Evolutionary conservation across 345 rosid species (phyloP), one percentile per base, ranked within the genome.

Genomic region (Rhizophora apiculata): DNA sequence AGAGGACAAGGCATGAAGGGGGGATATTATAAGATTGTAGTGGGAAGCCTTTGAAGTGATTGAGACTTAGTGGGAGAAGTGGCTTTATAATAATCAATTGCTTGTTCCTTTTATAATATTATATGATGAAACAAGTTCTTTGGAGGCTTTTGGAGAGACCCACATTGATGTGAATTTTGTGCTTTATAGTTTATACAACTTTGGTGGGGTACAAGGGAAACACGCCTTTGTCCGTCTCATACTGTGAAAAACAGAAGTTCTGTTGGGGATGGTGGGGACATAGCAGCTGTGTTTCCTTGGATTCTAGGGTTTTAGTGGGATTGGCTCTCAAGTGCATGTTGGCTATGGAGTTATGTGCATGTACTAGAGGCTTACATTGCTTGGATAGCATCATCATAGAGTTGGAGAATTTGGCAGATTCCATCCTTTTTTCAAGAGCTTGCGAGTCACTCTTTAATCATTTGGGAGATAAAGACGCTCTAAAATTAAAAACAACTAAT

Each of bases 261-360:
- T 78, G 75, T 75, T 69, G 74, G 82, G 80, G 72, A 74, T 80
- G 76, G 80, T 79, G 90, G 96, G 88, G 77, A 64, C 76, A 82
- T 81, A 75, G 74, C 37, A 64, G 71, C 82, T 80, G 81, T 78
- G 76, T 71, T 80, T 74, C 85, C 86, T 91, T 89, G 93, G 97
- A 91, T 91, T 89, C 96, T 77, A 76, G 80, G 76, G 75, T 61
- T 71, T 68, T 65, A 69, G 86, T 81, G 85, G 85, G 70, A 71
- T 69, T 80, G 64, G 80, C 63, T 74, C 74, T 80, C 62, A 54
- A 71, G 78, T 78, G 71, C 67, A 15, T 78, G 88, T 74, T 78
- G 68, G 85, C 75, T 56, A 78, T 78, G 77, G 62, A 29, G 15
- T 30, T 2, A 67, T 72, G 58, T 37, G 24, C 74, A 68, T 58